Conservation (phyloP, 139 green algal genomes). For the Monoraphidium neglectum region DNA sequence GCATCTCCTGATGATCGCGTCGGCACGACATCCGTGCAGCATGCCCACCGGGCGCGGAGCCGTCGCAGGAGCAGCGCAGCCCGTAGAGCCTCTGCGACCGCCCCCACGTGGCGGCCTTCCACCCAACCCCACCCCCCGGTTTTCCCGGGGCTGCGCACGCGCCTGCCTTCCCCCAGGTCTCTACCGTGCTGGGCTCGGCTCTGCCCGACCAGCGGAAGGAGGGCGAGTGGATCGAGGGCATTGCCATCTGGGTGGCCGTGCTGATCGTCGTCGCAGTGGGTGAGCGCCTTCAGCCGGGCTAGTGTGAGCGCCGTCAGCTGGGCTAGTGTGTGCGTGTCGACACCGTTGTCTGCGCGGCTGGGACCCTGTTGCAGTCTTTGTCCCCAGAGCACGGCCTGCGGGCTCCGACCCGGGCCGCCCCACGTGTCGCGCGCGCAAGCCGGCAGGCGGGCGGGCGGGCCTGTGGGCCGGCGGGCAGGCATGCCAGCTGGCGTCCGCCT, state of each 20-base stretch:
- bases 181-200: conserved; percentile 77
- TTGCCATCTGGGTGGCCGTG: conserved; percentile 94
- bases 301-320: conserved; percentile 29
- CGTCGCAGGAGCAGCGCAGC: not conserved
- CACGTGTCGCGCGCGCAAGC: no score
- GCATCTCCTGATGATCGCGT: not conserved
- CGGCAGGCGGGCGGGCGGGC: no score
- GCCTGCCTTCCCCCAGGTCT: conserved; percentile 59
- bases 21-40: not conserved
- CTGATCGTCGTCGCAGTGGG: conserved; percentile 86
- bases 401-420: no score
- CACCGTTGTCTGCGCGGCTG: no score
- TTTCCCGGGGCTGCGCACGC: not conserved
- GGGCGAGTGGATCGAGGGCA: conserved; percentile 88
- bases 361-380: no score
- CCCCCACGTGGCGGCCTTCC: not conserved
- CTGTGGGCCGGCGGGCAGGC: no score
- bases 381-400: no score
- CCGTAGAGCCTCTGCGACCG: not conserved
- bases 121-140: not conserved
- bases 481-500: no score
- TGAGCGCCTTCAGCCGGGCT: conserved; percentile 31
- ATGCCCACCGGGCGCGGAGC: not conserved
- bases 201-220: conserved; percentile 78
- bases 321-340: no score